Evolutionary conservation across 805 yeast genomes (phyloP).

Genomic region (Saitoella complicata): DNA sequence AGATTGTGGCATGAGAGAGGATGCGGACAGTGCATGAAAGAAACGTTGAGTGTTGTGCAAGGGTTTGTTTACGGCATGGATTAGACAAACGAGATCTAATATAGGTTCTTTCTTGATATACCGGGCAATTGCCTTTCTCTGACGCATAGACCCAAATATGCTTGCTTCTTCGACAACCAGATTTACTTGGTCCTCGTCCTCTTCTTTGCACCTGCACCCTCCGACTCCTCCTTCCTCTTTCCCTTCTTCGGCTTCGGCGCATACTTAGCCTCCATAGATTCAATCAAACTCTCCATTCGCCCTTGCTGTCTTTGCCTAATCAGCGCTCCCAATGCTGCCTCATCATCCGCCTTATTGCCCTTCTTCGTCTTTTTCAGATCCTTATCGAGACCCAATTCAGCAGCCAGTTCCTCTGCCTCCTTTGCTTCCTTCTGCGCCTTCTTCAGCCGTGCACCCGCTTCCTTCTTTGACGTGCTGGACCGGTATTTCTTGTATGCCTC

Average conservation of each 20-base stretch:
- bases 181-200: too few relatives aligned
- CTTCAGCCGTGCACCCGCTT: constrained; percentile 31
- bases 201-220: too few relatives aligned
- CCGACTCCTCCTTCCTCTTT: constrained; percentile 2
- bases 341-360: constrained; percentile 15
- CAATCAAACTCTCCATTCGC: constrained; percentile 17
- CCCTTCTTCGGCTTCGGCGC: constrained; percentile 1
- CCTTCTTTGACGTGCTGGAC: constrained; percentile 23
- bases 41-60: too few relatives aligned
- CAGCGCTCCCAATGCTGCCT: constrained; percentile 23
- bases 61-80: too few relatives aligned
- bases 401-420: constrained; percentile 43
- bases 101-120: too few relatives aligned
- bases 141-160: too few relatives aligned
- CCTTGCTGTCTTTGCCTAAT: constrained; percentile 19
- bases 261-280: constrained; percentile 22
- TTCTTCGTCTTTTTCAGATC: constrained; percentile 26
- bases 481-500: constrained; percentile 31
- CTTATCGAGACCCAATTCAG: constrained; percentile 27
- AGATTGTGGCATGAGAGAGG: too few relatives aligned
- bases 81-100: too few relatives aligned
- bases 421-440: constrained; percentile 25
- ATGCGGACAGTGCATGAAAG: too few relatives aligned
- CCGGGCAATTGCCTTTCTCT: too few relatives aligned
- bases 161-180: too few relatives aligned